Evolutionary conservation across 2,329 filamentous ascomycete species (phyloP).

Genomic region (Trichoderma atroviride): DNA sequence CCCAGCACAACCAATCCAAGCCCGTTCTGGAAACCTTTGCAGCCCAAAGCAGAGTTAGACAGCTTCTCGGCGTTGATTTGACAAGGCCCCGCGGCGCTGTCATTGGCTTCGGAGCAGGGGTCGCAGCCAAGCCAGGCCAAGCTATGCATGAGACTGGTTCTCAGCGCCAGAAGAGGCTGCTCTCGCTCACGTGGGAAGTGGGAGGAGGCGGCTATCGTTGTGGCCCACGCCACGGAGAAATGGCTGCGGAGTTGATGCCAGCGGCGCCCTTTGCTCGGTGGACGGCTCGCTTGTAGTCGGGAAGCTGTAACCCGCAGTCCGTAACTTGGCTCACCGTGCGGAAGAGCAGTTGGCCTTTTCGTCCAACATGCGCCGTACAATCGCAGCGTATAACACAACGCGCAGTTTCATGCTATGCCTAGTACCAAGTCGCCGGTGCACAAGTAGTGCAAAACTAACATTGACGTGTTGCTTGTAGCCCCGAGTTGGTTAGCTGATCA

Average conservation of each 20-base stretch:
- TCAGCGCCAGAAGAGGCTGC: slow-evolving; percentile 3
- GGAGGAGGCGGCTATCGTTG: slow-evolving; percentile 2
- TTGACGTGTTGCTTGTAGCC: neutral
- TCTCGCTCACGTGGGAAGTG: slow-evolving; percentile 22
- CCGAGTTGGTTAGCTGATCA: neutral
- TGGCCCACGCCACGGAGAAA: neutral
- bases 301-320: neutral
- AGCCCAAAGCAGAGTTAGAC: slow-evolving; percentile 8
- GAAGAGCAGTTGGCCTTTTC: neutral
- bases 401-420: neutral
- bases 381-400: neutral
- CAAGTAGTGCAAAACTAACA: neutral
- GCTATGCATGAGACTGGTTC: slow-evolving; percentile 9
- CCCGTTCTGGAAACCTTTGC: slow-evolving; percentile 18
- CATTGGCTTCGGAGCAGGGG: slow-evolving; percentile 11
- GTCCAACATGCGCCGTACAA: neutral
- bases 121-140: neutral
- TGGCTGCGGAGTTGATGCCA: neutral
- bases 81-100: neutral
- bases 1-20: slow-evolving; percentile 6
- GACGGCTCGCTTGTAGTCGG: neutral
- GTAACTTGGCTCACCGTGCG: neutral
- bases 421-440: neutral
- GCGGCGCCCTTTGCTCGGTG: neutral
- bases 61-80: neutral